These are phyloP conservation scores for Scopulariopsis brevicaulis DNA, from an alignment of 2,329 filamentous ascomycete species.

Conservation along the genomic window DNA sequence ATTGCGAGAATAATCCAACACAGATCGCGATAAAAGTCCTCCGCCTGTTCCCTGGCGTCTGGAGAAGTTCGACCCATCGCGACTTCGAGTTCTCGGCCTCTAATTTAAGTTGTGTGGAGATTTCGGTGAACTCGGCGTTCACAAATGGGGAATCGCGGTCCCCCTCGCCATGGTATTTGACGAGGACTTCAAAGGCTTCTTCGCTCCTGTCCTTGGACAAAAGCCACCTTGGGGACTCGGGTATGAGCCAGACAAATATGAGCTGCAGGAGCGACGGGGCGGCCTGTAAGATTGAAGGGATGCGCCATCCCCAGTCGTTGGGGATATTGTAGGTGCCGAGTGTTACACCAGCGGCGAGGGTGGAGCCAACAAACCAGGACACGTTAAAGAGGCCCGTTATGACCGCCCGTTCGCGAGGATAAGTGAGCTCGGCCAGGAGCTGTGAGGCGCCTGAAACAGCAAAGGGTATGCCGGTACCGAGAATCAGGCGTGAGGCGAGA, in stretches of 20 bases:
- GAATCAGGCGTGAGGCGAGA: slow-evolving; percentile 44
- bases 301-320: slow-evolving; percentile 20
- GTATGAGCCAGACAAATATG: slow-evolving; percentile 12
- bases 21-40: slow-evolving; percentile 34
- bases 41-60: slow-evolving; percentile 35
- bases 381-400: slow-evolving; percentile 46
- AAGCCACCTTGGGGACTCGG: slow-evolving; percentile 21
- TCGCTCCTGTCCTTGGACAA: slow-evolving; percentile 18
- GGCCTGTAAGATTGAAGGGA: slow-evolving; percentile 32
- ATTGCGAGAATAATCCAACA: slow-evolving; percentile 41
- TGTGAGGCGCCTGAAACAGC: slow-evolving; percentile 48
- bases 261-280: slow-evolving; percentile 25
- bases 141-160: slow-evolving; percentile 37
- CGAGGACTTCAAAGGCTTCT: slow-evolving; percentile 18
- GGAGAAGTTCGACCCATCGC: slow-evolving; percentile 41
- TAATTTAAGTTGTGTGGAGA: slow-evolving; percentile 40
- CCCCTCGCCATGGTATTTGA: slow-evolving; percentile 39
- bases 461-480: slow-evolving; percentile 49
- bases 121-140: slow-evolving; percentile 48
- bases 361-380: slow-evolving; percentile 41
- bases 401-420: slow-evolving; percentile 48
- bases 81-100: slow-evolving; percentile 40
- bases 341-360: slow-evolving; percentile 35
- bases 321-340: slow-evolving; percentile 24
- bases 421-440: slow-evolving; percentile 46